Base-by-base conservation (phyloP, 139 green algal genomes). In the Chlorella sorokiniana region DNA sequence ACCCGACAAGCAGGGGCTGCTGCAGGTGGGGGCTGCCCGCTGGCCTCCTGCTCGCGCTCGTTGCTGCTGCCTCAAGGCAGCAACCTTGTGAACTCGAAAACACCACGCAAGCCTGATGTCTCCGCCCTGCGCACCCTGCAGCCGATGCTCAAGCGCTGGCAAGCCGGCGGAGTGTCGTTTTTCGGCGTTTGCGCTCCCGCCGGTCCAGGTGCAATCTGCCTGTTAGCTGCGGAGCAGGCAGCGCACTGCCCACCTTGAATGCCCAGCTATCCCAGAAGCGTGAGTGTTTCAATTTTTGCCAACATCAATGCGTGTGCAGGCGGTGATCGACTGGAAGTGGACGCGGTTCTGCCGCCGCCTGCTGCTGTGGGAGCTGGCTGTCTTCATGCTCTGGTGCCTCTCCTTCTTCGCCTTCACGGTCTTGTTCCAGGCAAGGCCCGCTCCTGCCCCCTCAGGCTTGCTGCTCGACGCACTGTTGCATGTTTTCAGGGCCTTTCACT, bases 311-410 rank as follows among this genome's bases (percentile, higher is more conserved):
- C n/a, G n/a, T n/a, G n/a, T 88, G 44, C 76, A 85, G 52, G 77
- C 69, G 1, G 72, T 79, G 33, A 67, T 79, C 7, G 52, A 79
- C 35, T 79, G 56, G 52, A 79, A 79, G 52, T 79, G 72, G 72
- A 14, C 5, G 35, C 37, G 56, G 3, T 79, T 67, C 52, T 67
- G 52, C 37, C 33, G 37, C 23, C 54, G 63, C 5, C 63, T 88
- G 69, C 76, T 93, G 71, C 27, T 84, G 16, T 38, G 44, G 31
- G 87, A 93, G 83, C 45, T 92, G 37, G 78, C 3, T 27, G 63
- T 74, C 7, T 93, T 89, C 82, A 14, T 85, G 23, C 1, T 90
- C 4, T 93, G 89, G 89, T 67, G 91, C 41, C 8, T 87, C 11
- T 54, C 59, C 54, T 93, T 91, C 84, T 87, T 86, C 61, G 38